A percentile compares a stretch with the other conserved stretches of the same genome.
phyloP scores from a whole-genome alignment of 2,329 filamentous ascomycete genomes.

The Colletotrichum truncatum region DNA sequence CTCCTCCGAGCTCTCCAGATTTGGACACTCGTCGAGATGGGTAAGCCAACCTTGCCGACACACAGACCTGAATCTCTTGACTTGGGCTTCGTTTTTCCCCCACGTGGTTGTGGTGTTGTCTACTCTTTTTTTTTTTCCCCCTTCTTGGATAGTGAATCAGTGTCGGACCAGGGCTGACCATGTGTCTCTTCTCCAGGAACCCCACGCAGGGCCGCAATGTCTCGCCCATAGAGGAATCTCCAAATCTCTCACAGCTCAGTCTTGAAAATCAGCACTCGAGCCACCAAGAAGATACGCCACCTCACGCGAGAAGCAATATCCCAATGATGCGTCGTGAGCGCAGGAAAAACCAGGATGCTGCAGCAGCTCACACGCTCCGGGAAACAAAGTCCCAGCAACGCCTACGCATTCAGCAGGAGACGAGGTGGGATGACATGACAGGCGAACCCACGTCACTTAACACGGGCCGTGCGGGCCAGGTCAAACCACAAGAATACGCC shows the following conservation, averaged over 20 bases:
- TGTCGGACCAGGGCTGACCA: slow-evolving; percentile 29
- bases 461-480: slow-evolving; percentile 64
- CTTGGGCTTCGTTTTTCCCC: slow-evolving; percentile 23
- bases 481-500: slow-evolving; percentile 61
- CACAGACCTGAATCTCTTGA: background rate
- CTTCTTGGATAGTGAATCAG: slow-evolving; percentile 7
- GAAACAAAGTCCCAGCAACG: slow-evolving; percentile 49
- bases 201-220: slow-evolving; percentile 46
- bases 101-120: slow-evolving; percentile 14
- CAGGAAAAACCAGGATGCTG: slow-evolving; percentile 53
- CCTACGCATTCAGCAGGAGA: slow-evolving; percentile 45
- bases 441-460: slow-evolving; percentile 70
- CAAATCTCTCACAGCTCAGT: slow-evolving; percentile 44
- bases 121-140: background rate
- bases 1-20: slow-evolving; percentile 68
- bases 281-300: slow-evolving; percentile 30
- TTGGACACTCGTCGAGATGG: slow-evolving; percentile 43
- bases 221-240: slow-evolving; percentile 61
- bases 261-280: slow-evolving; percentile 22
- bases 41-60: slow-evolving; percentile 47
- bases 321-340: slow-evolving; percentile 62
- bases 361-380: slow-evolving; percentile 43
- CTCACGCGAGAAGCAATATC: slow-evolving; percentile 52
- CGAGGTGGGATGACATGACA: slow-evolving; percentile 72
- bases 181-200: slow-evolving; percentile 17